Percentiles rank a stretch among this genome's conserved stretches.
These are phyloP conservation scores for Camellia sinensis DNA, from an alignment of 148 eudicot species.

Conservation along the genomic window DNA sequence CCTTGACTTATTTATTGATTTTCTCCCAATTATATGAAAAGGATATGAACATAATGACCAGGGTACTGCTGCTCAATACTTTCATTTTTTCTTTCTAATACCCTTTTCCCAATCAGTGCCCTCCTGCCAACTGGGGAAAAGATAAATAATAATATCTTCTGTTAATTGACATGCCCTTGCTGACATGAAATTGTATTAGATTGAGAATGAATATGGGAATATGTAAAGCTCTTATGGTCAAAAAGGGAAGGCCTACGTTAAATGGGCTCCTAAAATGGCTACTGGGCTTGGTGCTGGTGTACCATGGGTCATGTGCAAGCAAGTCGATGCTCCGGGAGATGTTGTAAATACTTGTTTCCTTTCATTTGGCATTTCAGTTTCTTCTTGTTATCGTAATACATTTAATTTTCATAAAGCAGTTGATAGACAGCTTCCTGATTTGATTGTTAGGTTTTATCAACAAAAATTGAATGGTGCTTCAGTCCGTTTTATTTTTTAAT, in stretches of 20 bases:
- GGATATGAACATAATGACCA: neutral
- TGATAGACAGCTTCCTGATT: neutral
- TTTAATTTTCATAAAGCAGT: neutral
- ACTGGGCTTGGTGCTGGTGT: slow-evolving; percentile 88
- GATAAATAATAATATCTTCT: neutral
- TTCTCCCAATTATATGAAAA: neutral
- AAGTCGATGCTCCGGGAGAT: slow-evolving; percentile 85
- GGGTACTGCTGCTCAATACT: neutral
- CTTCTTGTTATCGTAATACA: neutral
- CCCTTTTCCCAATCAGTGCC: neutral
- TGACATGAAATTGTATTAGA: slow-evolving; percentile 42
- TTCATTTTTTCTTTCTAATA: neutral
- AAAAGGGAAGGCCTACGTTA: slow-evolving; percentile 66
- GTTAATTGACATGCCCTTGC: neutral
- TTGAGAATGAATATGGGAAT: slow-evolving; percentile 95
- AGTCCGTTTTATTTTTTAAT: too few species aligned
- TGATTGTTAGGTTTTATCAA: too few species aligned
- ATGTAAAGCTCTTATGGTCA: slow-evolving; percentile 62
- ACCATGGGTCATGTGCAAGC: slow-evolving; percentile 99
- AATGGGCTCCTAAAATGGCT: slow-evolving; percentile 97
- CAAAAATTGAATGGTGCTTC: too few species aligned
- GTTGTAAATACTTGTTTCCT: slow-evolving; percentile 48
- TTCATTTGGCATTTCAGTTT: neutral
- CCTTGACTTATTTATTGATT: neutral
- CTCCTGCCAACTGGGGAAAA: neutral